Evolutionary conservation across 495 filamentous ascomycete species (phyloP), one percentile per base, ranked within the genome.

Genomic region (Neurospora terricola): DNA sequence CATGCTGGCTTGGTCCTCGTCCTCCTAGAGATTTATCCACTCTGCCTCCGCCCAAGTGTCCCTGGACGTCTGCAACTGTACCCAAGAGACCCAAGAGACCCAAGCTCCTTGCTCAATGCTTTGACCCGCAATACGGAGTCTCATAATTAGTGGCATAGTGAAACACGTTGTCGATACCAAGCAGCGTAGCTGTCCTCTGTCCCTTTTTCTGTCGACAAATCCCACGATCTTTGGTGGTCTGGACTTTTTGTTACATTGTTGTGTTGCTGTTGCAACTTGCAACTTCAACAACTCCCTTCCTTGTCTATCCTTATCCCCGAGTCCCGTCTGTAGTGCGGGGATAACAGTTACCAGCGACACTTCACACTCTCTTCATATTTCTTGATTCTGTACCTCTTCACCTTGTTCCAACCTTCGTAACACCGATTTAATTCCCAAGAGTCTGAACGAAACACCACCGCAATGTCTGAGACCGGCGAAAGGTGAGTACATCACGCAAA

Each of bases 391-490:
- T 66, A 16, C 30, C 54, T 66, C 54, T 66, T 66, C 54, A 34
- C 5, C 54, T 66, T 30, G 21, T 48, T 48, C n/a, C n/a, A 21
- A 4, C 9, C 43, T 4, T 48, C 18, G 43, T 23, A 59, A 59
- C 54, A 62, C 54, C 23, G 11, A 14, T 23, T 59, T 18, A 34
- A 66, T 66, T 62, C 54, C 23, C 23, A 30, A 21, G 0, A 59
- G 21, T 30, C 23, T 62, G 48, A 62, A 66, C 54, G 7, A 66
- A 16, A 34, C 27, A 9, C 30, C 54, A 66, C 12, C 10, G 54
- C 42, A 75, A 86, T 86, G 84, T 83, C 83, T 38, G 83, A 85
- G 16, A 74, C 77, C 69, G 83, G 83, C 75, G 83, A 84, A 21
- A 83, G 78, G 83, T 85, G 80, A 75, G 81, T 71, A 66, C 38